These are phyloP conservation scores for Trichoderma citrinoviride DNA, from an alignment of 2,329 filamentous ascomycete species.

Conservation along the genomic window DNA sequence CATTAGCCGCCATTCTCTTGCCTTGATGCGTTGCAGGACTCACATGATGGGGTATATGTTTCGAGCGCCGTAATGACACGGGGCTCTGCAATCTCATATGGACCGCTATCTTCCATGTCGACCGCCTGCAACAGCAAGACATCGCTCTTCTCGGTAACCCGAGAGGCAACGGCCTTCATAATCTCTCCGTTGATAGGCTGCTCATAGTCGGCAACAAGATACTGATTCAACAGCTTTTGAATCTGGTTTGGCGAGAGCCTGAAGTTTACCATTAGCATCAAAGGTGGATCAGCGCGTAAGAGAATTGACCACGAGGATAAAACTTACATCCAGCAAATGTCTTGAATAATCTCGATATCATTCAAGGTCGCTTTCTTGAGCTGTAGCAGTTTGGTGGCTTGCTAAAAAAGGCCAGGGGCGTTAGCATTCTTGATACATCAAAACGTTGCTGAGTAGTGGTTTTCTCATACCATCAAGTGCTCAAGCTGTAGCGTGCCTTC, in stretches of 20 bases:
- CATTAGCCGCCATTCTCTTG: not conserved
- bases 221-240: slow-evolving; percentile 97
- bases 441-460: not conserved
- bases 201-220: slow-evolving; percentile 97
- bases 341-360: slow-evolving; percentile 99
- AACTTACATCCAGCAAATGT: slow-evolving; percentile 99
- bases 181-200: slow-evolving; percentile 99
- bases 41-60: slow-evolving; percentile 97
- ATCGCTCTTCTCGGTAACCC: slow-evolving; percentile 97
- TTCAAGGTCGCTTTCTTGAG: slow-evolving; percentile 98
- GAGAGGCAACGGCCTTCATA: slow-evolving; percentile 97
- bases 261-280: slow-evolving; percentile 6
- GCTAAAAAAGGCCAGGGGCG: slow-evolving; percentile 49
- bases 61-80: slow-evolving; percentile 93
- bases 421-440: not conserved
- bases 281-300: not conserved
- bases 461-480: slow-evolving; percentile 79
- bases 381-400: slow-evolving; percentile 97
- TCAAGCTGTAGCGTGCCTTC: slow-evolving; percentile 96
- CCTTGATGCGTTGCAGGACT: slow-evolving; percentile 36
- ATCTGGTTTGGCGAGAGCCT: slow-evolving; percentile 98
- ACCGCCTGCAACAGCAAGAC: slow-evolving; percentile 90
- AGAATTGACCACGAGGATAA: not conserved
- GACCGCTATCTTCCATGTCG: slow-evolving; percentile 98
- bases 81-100: slow-evolving; percentile 97